A percentile compares a stretch with the other conserved stretches of the same genome.
phyloP scores from a whole-genome alignment of 257 asterid species.

The Lycium barbarum region DNA sequence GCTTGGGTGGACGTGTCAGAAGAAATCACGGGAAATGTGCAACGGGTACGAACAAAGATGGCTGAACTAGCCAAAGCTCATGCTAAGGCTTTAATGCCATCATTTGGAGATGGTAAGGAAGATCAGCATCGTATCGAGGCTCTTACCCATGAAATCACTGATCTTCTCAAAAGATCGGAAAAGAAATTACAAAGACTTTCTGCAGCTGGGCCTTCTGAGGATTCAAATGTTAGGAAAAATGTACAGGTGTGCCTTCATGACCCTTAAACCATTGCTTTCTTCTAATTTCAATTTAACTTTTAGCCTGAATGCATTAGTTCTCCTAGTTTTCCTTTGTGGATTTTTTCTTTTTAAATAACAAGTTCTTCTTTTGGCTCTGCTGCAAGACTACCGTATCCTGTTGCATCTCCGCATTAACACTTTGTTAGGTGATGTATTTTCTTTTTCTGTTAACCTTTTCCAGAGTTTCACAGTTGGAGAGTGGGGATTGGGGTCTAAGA shows the following conservation, averaged over 20 bases:
- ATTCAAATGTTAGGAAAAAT: slow-evolving; percentile 92
- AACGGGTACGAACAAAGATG: slow-evolving; percentile 77
- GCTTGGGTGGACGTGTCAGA: slow-evolving; percentile 99
- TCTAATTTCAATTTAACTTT: not conserved
- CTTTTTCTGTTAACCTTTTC: not conserved
- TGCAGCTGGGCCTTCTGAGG: slow-evolving; percentile 89
- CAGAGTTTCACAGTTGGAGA: not conserved
- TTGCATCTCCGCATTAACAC: not conserved
- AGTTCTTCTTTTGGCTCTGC: slow-evolving; percentile 2
- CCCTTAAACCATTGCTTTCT: slow-evolving; percentile 23
- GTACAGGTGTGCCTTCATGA: slow-evolving; percentile 78
- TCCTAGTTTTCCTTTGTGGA: not conserved
- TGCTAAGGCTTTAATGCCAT: slow-evolving; percentile 98
- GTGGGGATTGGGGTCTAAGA: not conserved
- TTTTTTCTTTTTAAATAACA: not conserved
- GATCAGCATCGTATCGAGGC: slow-evolving; percentile 89
- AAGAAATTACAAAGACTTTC: slow-evolving; percentile 79
- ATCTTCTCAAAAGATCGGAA: slow-evolving; percentile 79
- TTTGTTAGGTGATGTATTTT: not conserved
- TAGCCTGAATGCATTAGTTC: not conserved
- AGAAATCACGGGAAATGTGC: slow-evolving; percentile 84
- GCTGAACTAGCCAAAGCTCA: slow-evolving; percentile 92
- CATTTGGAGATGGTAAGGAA: slow-evolving; percentile 98
- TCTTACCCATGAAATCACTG: slow-evolving; percentile 92
- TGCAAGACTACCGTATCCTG: not conserved